These are phyloP conservation scores for Phytophthora tentaculata DNA, from an alignment of 352 stramenopile genomes.

Conservation along the genomic window DNA sequence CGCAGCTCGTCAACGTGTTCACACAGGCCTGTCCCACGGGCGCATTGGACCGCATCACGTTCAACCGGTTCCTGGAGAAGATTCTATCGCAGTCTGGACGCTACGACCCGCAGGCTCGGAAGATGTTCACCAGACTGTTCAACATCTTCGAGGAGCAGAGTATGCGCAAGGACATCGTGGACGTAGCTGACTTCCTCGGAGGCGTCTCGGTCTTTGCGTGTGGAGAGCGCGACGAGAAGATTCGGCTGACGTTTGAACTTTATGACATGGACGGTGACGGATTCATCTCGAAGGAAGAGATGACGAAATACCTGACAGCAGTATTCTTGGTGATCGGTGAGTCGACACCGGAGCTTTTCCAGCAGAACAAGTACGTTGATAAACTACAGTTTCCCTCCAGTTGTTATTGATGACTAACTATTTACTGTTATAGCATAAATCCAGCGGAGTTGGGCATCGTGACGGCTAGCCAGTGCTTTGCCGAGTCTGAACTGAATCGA, in stretches of 20 bases:
- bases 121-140: slow-evolving; percentile 85
- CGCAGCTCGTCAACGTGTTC: slow-evolving; percentile 86
- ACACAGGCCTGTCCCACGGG: slow-evolving; percentile 77
- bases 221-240: slow-evolving; percentile 86
- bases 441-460: slow-evolving; percentile 68
- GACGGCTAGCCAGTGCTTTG: slow-evolving; percentile 81
- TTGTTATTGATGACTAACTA: slow-evolving; percentile 1
- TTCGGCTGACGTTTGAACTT: slow-evolving; percentile 84
- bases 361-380: slow-evolving; percentile 63
- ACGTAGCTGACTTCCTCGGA: slow-evolving; percentile 83
- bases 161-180: slow-evolving; percentile 55
- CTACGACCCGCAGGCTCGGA: slow-evolving; percentile 70
- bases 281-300: slow-evolving; percentile 84
- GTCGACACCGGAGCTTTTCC: slow-evolving; percentile 72
- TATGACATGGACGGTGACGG: slow-evolving; percentile 87
- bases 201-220: slow-evolving; percentile 84
- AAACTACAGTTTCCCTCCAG: neutral
- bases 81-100: slow-evolving; percentile 81
- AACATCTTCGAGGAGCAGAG: slow-evolving; percentile 74
- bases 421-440: slow-evolving; percentile 46
- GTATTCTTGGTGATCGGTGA: slow-evolving; percentile 85
- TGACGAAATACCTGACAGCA: slow-evolving; percentile 87
- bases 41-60: slow-evolving; percentile 72
- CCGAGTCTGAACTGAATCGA: slow-evolving; percentile 63
- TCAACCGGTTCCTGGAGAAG: slow-evolving; percentile 77